Evolutionary conservation across 768 basidiomycete species (phyloP).

Genomic region (Panus rudis): DNA sequence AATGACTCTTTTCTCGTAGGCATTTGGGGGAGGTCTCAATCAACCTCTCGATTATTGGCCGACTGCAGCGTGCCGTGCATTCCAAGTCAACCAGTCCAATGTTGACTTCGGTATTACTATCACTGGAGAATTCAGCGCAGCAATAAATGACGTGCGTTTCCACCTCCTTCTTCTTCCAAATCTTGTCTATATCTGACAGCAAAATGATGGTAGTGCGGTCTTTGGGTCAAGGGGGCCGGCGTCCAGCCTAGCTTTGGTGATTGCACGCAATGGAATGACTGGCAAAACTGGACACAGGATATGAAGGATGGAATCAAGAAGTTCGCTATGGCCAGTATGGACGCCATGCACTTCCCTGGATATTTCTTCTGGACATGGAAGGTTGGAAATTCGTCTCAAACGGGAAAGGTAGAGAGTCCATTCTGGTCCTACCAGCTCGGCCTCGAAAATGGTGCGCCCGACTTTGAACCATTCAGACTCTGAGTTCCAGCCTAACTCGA

Average conservation of each 20-base stretch:
- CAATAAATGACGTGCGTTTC: conserved; percentile 40
- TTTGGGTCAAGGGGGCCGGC: conserved; percentile 33
- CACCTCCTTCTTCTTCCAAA: not conserved
- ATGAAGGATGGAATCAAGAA: conserved; percentile 45
- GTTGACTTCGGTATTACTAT: conserved; percentile 60
- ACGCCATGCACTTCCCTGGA: conserved; percentile 45
- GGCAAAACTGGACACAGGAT: conserved; percentile 43
- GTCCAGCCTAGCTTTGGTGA: conserved; percentile 17
- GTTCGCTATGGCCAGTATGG: conserved; percentile 55
- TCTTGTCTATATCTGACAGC: not conserved
- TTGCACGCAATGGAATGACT: conserved; percentile 41
- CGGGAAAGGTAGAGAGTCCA: conserved; percentile 43
- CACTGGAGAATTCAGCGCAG: conserved; percentile 72
- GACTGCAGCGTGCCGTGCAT: conserved; percentile 17
- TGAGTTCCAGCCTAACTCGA: not conserved
- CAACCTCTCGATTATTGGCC: conserved; percentile 21
- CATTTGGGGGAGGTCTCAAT: conserved; percentile 20
- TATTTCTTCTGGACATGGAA: conserved; percentile 84
- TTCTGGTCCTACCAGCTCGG: conserved; percentile 69
- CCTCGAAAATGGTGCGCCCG: conserved; percentile 43
- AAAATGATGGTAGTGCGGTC: conserved; percentile 38
- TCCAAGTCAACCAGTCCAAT: conserved; percentile 26
- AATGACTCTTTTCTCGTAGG: conserved; percentile 6
- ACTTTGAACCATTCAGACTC: not conserved
- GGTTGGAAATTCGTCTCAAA: conserved; percentile 52